Percentiles rank a stretch among this genome's conserved stretches.
Conservation (phyloP, 2,329 filamentous ascomycete species). For the Alternaria sp. region DNA sequence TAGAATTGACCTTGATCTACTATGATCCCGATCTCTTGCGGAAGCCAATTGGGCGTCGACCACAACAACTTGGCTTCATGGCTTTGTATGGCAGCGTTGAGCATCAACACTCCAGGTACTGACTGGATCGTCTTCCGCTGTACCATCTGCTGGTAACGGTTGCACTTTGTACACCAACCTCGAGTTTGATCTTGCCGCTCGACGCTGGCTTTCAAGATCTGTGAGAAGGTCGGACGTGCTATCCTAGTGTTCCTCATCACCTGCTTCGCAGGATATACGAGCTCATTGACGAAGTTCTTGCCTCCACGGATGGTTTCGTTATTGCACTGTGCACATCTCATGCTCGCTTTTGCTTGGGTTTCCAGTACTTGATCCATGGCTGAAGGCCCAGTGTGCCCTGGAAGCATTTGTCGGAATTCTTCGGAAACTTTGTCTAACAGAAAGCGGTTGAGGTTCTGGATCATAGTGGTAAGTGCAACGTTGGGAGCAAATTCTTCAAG, state of each 20-base stretch:
- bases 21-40: constrained; percentile 91
- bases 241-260: constrained; percentile 63
- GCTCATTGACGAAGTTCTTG: constrained; percentile 81
- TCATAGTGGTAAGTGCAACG: constrained; percentile 76
- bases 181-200: constrained; percentile 87
- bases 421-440: constrained; percentile 79
- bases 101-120: constrained; percentile 83
- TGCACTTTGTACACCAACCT: constrained; percentile 92
- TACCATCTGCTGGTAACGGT: constrained; percentile 85
- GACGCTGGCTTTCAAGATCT: constrained; percentile 89
- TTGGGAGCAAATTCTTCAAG: constrained; percentile 82
- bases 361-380: constrained; percentile 76
- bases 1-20: constrained; percentile 90
- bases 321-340: constrained; percentile 84
- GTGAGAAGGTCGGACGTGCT: constrained; percentile 72
- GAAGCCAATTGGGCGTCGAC: constrained; percentile 88
- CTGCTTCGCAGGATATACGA: constrained; percentile 75
- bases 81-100: constrained; percentile 79
- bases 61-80: constrained; percentile 80
- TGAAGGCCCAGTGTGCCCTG: constrained; percentile 58
- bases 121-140: constrained; percentile 84
- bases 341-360: constrained; percentile 73
- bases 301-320: constrained; percentile 84
- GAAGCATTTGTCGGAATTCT: constrained; percentile 74
- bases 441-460: constrained; percentile 86